A percentile compares a stretch with the other conserved stretches of the same genome.
phyloP scores from a whole-genome alignment of 306 rosid species.

The Cicer yamashitae region DNA sequence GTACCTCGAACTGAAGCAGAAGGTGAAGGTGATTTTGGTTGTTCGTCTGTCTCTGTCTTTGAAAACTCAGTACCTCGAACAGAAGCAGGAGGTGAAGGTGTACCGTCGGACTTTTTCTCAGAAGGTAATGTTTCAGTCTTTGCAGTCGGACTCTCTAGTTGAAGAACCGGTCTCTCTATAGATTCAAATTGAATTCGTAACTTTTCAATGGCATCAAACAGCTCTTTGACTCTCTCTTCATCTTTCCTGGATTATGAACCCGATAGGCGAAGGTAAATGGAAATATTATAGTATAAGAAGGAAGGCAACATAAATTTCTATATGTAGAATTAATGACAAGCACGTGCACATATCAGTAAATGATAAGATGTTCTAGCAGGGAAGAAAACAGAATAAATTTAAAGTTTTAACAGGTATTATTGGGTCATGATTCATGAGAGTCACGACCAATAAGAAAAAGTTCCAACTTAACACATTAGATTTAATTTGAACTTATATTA shows the following conservation, averaged over 20 bases:
- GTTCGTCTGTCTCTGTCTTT: conserved; percentile 49
- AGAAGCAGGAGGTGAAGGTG: conserved; percentile 46
- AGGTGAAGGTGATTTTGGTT: conserved; percentile 51
- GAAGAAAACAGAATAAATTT: conserved; percentile 14
- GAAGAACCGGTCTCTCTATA: conserved; percentile 85
- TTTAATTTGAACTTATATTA: conserved; percentile 27
- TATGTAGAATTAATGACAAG: conserved; percentile 14
- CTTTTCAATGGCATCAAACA: conserved; percentile 73
- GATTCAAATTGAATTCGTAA: conserved; percentile 71
- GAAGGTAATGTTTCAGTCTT: conserved; percentile 58
- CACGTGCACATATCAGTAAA: background rate
- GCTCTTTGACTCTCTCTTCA: conserved; percentile 71
- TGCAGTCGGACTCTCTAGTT: conserved; percentile 70
- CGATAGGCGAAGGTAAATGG: conserved; percentile 22
- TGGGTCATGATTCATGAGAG: conserved; percentile 17
- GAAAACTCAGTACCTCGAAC: conserved; percentile 43
- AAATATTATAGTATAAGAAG: conserved; percentile 6
- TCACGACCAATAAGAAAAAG: conserved; percentile 13
- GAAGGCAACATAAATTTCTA: background rate
- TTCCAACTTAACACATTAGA: conserved; percentile 17
- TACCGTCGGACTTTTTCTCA: conserved; percentile 49
- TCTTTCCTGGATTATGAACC: conserved; percentile 71
- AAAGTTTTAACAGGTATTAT: background rate
- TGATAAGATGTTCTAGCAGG: background rate
- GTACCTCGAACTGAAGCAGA: conserved; percentile 45